These are phyloP conservation scores for Geotrichum phurueaensis DNA, from an alignment of 1,139 yeast genomes.

Conservation along the genomic window DNA sequence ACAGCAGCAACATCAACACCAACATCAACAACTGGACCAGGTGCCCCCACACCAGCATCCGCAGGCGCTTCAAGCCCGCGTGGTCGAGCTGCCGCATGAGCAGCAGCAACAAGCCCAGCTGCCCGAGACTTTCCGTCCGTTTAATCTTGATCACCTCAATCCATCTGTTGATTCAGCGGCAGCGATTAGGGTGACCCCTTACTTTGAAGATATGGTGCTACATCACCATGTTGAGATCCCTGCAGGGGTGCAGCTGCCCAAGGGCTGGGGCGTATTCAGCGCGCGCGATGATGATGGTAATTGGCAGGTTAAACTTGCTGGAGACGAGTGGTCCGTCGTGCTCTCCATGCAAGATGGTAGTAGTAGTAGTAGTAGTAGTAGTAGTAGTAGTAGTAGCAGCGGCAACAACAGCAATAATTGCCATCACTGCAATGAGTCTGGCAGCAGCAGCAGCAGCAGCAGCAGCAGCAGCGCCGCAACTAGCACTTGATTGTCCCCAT, in stretches of 20 bases:
- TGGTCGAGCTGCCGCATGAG: background rate
- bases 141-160: background rate
- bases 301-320: constrained; percentile 16
- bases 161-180: background rate
- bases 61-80: background rate
- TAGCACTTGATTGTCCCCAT: background rate
- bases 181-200: background rate
- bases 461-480: background rate
- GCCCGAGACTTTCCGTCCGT: background rate
- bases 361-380: background rate
- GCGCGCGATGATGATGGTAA: constrained; percentile 13
- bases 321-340: constrained; percentile 20
- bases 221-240: constrained; percentile 10
- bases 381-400: background rate
- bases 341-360: background rate
- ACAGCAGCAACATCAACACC: constrained; percentile 3
- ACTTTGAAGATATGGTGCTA: constrained; percentile 1
- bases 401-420: background rate
- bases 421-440: too few species aligned
- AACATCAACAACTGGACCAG: constrained; percentile 13
- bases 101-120: background rate
- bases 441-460: background rate
- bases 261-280: constrained; percentile 14
- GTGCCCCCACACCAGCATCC: background rate
- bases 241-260: constrained; percentile 8